Percentiles rank a stretch among this genome's conserved stretches.
These are phyloP conservation scores for Phaeomoniella chlamydospora DNA, from an alignment of 2,329 filamentous ascomycete genomes.

Conservation along the genomic window DNA sequence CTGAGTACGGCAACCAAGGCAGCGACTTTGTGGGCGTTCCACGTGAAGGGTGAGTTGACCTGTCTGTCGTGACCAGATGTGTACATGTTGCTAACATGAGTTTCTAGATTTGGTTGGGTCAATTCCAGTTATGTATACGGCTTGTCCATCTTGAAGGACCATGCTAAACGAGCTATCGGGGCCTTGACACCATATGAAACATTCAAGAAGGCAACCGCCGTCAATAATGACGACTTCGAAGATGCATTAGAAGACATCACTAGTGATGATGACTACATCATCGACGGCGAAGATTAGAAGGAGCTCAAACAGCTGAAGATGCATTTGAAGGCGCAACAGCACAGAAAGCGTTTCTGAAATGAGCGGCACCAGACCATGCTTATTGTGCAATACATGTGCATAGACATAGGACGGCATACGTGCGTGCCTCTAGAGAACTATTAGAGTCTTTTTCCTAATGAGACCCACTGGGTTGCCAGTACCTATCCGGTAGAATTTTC, in stretches of 20 bases:
- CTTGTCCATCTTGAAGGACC: slow-evolving; percentile 71
- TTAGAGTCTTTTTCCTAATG: too few relatives aligned
- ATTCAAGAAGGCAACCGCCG: slow-evolving; percentile 51
- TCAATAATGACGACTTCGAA: slow-evolving; percentile 8
- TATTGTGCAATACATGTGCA: too few relatives aligned
- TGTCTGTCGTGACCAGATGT: too few relatives aligned
- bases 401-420: too few relatives aligned
- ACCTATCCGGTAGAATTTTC: too few relatives aligned
- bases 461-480: too few relatives aligned
- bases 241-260: slow-evolving; percentile 4
- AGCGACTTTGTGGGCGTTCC: slow-evolving; percentile 90
- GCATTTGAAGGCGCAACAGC: too few relatives aligned
- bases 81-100: slow-evolving; percentile 1
- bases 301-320: too few relatives aligned
- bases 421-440: too few relatives aligned
- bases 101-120: slow-evolving; percentile 82
- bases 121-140: slow-evolving; percentile 97
- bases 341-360: too few relatives aligned
- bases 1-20: slow-evolving; percentile 96
- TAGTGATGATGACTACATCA: background rate
- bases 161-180: slow-evolving; percentile 79
- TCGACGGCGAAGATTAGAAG: background rate
- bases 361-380: too few relatives aligned
- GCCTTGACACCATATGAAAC: slow-evolving; percentile 77
- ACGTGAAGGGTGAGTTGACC: slow-evolving; percentile 69